Conservation (phyloP, 805 yeast species). For the Pichia rugopelliculosa region DNA sequence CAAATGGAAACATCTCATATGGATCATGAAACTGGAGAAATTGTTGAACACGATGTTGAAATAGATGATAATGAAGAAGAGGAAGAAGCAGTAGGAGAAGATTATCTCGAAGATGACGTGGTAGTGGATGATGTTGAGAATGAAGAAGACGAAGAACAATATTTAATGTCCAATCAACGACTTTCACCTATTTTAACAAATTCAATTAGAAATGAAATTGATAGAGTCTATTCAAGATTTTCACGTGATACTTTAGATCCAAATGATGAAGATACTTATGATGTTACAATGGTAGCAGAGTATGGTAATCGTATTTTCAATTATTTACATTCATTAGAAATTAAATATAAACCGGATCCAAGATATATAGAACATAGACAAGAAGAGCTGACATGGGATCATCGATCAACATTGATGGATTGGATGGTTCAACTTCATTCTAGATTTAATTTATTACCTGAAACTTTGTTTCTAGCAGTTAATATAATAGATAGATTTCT, state of each 20-base stretch:
- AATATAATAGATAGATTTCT: slow-evolving; percentile 83
- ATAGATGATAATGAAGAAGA: slow-evolving; percentile 1
- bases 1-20: slow-evolving; percentile 3
- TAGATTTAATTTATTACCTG: slow-evolving; percentile 75
- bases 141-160: slow-evolving; percentile 28
- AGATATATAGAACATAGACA: slow-evolving; percentile 68
- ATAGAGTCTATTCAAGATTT: slow-evolving; percentile 42
- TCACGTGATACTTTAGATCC: slow-evolving; percentile 52
- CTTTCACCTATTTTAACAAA: slow-evolving; percentile 52
- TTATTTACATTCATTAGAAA: slow-evolving; percentile 66
- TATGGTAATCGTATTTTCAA: slow-evolving; percentile 83
- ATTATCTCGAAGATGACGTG: slow-evolving; percentile 14
- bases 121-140: slow-evolving; percentile 15
- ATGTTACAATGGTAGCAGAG: slow-evolving; percentile 88
- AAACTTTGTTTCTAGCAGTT: slow-evolving; percentile 73
- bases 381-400: slow-evolving; percentile 64
- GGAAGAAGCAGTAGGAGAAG: slow-evolving; percentile 10
- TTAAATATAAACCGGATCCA: slow-evolving; percentile 62
- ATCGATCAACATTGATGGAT: slow-evolving; percentile 77
- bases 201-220: slow-evolving; percentile 42
- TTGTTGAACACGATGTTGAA: slow-evolving; percentile 3
- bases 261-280: slow-evolving; percentile 76
- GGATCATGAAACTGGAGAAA: not conserved
- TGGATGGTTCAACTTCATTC: slow-evolving; percentile 88
- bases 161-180: slow-evolving; percentile 35